Conservation (phyloP, 805 yeast genomes). For the Lachancea thermotolerans region DNA sequence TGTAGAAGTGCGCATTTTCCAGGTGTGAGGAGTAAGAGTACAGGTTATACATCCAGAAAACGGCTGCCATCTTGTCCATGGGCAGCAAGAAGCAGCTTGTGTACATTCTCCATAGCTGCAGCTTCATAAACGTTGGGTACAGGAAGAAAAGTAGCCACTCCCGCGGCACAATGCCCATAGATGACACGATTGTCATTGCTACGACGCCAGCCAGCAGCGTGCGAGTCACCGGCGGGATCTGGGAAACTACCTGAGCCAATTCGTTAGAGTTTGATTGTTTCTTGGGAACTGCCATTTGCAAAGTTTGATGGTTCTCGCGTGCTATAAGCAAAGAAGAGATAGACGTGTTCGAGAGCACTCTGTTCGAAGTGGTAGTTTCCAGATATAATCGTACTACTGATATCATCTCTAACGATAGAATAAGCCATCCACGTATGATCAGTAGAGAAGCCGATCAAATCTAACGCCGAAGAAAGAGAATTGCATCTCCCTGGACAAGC, state of each 20-base stretch:
- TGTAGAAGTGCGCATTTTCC: constrained; percentile 18
- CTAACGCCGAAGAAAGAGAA: too few species aligned
- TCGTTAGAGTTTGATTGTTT: constrained; percentile 4
- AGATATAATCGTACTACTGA: too few species aligned
- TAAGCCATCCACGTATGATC: too few species aligned
- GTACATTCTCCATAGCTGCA: constrained; percentile 27
- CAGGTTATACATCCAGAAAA: constrained; percentile 23
- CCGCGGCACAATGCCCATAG: constrained; percentile 31
- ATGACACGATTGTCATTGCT: constrained; percentile 36
- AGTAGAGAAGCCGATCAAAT: too few species aligned
- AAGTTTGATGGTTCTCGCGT: too few species aligned
- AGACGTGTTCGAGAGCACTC: too few species aligned
- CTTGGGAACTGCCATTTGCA: not conserved
- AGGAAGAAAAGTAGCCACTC: constrained; percentile 38
- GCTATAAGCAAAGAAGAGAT: too few species aligned
- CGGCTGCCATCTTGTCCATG: constrained; percentile 19
- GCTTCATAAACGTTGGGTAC: constrained; percentile 8
- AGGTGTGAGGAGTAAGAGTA: constrained; percentile 23
- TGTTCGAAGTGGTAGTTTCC: too few species aligned
- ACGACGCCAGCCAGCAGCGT: constrained; percentile 44
- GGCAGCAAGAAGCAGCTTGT: constrained; percentile 25
- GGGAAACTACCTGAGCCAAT: constrained; percentile 6
- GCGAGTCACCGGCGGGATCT: constrained; percentile 58
- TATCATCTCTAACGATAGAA: too few species aligned
- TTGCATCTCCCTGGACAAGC: too few species aligned